Percentiles rank a stretch among this genome's conserved stretches.
Evolutionary conservation across 169 alveolate genomes (phyloP).

Genomic region (Plasmodium malariae): DNA sequence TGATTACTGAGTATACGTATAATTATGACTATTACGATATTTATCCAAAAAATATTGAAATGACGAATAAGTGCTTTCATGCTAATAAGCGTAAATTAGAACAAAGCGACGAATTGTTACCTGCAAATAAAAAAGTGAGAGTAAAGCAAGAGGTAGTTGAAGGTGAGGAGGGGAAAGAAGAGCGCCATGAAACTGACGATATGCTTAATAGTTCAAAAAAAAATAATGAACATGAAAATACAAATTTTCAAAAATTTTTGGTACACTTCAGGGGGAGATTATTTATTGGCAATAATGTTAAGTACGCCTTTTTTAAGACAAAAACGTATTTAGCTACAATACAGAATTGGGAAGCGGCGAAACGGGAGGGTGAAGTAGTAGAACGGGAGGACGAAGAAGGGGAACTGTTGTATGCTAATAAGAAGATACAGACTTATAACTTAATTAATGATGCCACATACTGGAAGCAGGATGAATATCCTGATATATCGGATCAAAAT

Average conservation of each 20-base stretch:
- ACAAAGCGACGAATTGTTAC: neutral
- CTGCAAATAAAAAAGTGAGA: neutral
- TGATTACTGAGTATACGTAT: constrained; percentile 52
- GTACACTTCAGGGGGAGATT: constrained; percentile 67
- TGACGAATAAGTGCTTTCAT: constrained; percentile 34
- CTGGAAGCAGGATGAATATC: constrained; percentile 77
- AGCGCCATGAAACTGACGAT: neutral
- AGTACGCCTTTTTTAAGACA: constrained; percentile 44
- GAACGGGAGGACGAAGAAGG: neutral
- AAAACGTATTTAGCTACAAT: constrained; percentile 40
- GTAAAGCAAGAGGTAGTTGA: constrained; percentile 16
- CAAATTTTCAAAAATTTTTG: constrained; percentile 37
- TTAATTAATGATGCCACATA: constrained; percentile 33
- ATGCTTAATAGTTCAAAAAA: neutral
- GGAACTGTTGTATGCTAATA: constrained; percentile 5
- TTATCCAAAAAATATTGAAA: constrained; percentile 24
- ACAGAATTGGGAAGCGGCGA: constrained; percentile 14
- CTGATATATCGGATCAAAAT: constrained; percentile 50
- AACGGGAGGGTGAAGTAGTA: neutral
- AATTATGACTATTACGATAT: constrained; percentile 59
- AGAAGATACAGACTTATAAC: constrained; percentile 66
- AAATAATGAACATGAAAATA: constrained; percentile 10
- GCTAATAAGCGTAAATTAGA: constrained; percentile 13
- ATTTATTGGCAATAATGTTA: constrained; percentile 48
- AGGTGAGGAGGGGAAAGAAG: neutral